These are phyloP conservation scores for Acanthamoeba healyi DNA, from an alignment of 208 protist species.

Conservation along the genomic window DNA sequence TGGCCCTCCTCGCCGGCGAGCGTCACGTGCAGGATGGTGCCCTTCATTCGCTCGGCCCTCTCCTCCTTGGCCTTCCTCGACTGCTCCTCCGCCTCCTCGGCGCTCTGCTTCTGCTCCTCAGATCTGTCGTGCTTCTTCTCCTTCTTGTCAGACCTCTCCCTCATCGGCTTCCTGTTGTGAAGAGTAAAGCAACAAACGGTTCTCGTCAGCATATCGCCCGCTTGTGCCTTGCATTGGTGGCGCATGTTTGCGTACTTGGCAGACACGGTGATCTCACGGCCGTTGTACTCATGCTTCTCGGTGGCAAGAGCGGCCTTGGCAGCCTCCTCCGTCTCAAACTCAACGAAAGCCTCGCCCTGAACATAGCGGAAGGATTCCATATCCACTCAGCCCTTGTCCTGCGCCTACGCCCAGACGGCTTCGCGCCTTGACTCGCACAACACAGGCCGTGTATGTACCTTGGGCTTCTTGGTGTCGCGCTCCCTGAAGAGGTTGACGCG, in stretches of 20 bases:
- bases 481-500: slow-evolving; percentile 40
- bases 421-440: too few relatives aligned
- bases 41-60: background rate
- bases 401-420: too few relatives aligned
- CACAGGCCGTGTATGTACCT: background rate
- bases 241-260: background rate
- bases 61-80: background rate
- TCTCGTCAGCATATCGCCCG: too few relatives aligned
- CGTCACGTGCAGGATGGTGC: slow-evolving; percentile 19
- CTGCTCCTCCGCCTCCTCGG: background rate
- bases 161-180: too few relatives aligned
- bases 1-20: background rate
- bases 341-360: slow-evolving; percentile 43
- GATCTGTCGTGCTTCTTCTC: background rate
- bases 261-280: background rate
- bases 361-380: background rate
- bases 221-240: background rate
- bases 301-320: background rate
- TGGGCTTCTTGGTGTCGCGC: slow-evolving; percentile 56
- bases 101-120: background rate
- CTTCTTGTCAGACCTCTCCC: too few relatives aligned
- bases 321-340: slow-evolving; percentile 58
- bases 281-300: background rate
- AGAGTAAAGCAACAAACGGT: too few relatives aligned
- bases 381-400: too few relatives aligned